Percentiles rank a stretch among this genome's conserved stretches.
phyloP scores from a whole-genome alignment of 441 rosid species.

The Erodium chrysanthum region DNA sequence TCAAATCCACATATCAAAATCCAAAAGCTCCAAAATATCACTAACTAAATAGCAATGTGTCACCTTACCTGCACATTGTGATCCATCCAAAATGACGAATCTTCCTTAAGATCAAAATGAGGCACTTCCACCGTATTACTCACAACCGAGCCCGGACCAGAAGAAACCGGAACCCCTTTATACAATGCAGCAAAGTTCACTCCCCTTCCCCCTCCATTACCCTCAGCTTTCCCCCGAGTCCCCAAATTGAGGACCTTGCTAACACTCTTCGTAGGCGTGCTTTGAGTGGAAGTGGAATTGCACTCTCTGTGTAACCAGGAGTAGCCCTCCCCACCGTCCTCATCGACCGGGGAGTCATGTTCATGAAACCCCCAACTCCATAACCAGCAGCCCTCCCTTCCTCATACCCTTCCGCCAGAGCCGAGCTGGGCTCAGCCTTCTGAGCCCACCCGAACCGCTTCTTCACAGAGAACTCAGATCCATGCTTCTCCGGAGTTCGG shows the following conservation, averaged over 20 bases:
- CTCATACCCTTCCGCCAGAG: slow-evolving; percentile 22
- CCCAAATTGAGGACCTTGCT: slow-evolving; percentile 63
- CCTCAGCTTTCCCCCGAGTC: slow-evolving; percentile 52
- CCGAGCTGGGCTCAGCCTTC: slow-evolving; percentile 34
- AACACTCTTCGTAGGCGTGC: slow-evolving; percentile 87
- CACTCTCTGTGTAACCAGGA: slow-evolving; percentile 51
- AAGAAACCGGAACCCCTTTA: slow-evolving; percentile 58
- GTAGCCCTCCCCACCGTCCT: slow-evolving; percentile 46
- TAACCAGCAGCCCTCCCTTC: slow-evolving; percentile 19
- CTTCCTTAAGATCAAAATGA: slow-evolving; percentile 87
- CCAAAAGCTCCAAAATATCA: neutral
- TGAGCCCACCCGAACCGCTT: slow-evolving; percentile 66
- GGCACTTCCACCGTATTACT: slow-evolving; percentile 83
- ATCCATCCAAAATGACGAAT: slow-evolving; percentile 98
- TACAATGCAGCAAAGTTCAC: slow-evolving; percentile 63
- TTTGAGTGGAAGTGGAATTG: slow-evolving; percentile 73
- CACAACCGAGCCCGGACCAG: slow-evolving; percentile 40
- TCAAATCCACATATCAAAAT: slow-evolving; percentile 3
- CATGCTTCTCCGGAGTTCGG: slow-evolving; percentile 69
- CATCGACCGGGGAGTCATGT: slow-evolving; percentile 49
- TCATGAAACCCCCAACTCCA: slow-evolving; percentile 30
- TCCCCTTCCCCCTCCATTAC: slow-evolving; percentile 37
- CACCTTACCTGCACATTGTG: slow-evolving; percentile 84
- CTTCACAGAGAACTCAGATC: slow-evolving; percentile 31
- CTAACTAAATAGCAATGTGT: neutral